Evolutionary conservation across 208 protist genomes (phyloP), one percentile per base, ranked within the genome.

Genomic region (Leishmania martiniquensis): DNA sequence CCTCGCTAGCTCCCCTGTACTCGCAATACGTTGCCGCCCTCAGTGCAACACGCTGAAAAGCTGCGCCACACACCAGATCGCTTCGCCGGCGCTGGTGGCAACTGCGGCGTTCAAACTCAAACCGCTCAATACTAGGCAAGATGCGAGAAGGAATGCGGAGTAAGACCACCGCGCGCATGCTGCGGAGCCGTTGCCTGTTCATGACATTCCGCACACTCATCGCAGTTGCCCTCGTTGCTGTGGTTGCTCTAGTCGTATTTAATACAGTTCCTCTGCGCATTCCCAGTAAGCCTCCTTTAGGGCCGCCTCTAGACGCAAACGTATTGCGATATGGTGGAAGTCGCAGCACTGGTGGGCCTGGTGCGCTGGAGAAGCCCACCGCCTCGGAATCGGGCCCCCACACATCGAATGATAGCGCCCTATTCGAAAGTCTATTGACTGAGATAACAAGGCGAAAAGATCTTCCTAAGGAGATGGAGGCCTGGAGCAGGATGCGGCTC

Each of bases 401-500:
- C n/a, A n/a, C n/a, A n/a, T n/a, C n/a, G n/a, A n/a, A 25, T 3
- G 17, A 25, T 20, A 2, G 20, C 12, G 9, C 4, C 2, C 63
- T 13, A 13, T 2, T 13, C 22, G 44, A 6, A 7, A 12, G 9
- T 22, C n/a, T 34, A 49, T 17, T 32, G 32, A 62, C 49, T 13
- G 0, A 44, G 25, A 39, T 51, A 29, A 42, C 67, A 15, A 2
- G 37, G 44, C 57, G 29, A 29, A 29, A 42, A 9, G 1, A 0
- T 0, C 3, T 49, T 0, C 51, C 54, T 25, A 54, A 44, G 37
- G 79, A 78, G 22, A 1, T 74, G 67, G 39, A 57, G 1, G 45
- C 39, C 49, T 83, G 79, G 79, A 3, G 1, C 0, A 62, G 34
- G 44, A 70, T 60, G 44, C 22, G 37, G 10, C 44, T 79, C 0